Conservation (phyloP, 1,284 basidiomycete genomes). For the Apiotrichum porosum region DNA sequence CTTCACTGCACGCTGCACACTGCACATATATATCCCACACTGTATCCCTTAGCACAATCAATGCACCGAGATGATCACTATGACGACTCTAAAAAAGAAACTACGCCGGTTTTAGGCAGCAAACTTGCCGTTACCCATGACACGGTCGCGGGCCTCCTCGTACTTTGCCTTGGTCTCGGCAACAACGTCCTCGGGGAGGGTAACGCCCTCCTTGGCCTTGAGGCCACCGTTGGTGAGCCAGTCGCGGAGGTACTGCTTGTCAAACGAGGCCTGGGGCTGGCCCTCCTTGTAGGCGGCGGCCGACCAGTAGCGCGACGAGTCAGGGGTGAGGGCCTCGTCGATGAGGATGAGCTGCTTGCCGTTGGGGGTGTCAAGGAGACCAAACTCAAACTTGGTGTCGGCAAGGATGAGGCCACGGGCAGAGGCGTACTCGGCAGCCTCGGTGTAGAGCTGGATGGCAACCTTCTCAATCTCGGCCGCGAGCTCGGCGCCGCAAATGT, state of each 20-base stretch:
- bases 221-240: conserved; percentile 69
- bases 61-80: neutral
- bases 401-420: conserved; percentile 88
- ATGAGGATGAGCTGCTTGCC: conserved; percentile 71
- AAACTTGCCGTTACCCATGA: conserved; percentile 53
- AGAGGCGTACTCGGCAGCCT: conserved; percentile 72
- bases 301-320: conserved; percentile 97
- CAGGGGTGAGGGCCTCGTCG: conserved; percentile 94
- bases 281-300: conserved; percentile 69
- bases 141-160: conserved; percentile 65
- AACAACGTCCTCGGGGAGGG: conserved; percentile 70
- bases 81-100: neutral
- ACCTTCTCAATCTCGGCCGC: conserved; percentile 46
- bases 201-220: conserved; percentile 72
- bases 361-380: conserved; percentile 53
- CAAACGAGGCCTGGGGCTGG: conserved; percentile 78
- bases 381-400: conserved; percentile 90
- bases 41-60: neutral
- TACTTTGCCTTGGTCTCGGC: conserved; percentile 72
- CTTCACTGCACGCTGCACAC: too few relatives aligned
- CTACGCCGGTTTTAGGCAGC: conserved; percentile 1
- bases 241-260: conserved; percentile 94
- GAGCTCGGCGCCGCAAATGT: conserved; percentile 48
- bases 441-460: conserved; percentile 49
- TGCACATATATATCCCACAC: too few relatives aligned